Percentiles rank a stretch among this genome's conserved stretches.
Evolutionary conservation across 2,329 filamentous ascomycete species (phyloP).

Genomic region (Fusarium sp.): DNA sequence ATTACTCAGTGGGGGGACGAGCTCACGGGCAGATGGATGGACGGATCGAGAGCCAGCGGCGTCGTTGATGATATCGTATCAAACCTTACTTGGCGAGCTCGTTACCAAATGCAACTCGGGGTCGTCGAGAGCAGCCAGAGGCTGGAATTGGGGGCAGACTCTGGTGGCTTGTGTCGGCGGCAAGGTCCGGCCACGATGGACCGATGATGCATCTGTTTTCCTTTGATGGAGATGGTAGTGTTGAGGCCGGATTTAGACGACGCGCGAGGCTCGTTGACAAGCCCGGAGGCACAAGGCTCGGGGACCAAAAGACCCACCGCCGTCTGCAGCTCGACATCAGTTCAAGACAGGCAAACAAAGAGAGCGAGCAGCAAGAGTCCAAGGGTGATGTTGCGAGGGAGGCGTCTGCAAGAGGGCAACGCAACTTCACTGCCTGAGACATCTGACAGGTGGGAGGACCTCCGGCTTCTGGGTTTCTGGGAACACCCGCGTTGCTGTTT

Average conservation of each 20-base stretch:
- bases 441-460: constrained; percentile 9
- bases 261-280: constrained; percentile 8
- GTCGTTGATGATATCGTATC: constrained; percentile 27
- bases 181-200: constrained; percentile 40
- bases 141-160: constrained; percentile 21
- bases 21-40: constrained; percentile 20
- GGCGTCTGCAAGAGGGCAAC: background rate
- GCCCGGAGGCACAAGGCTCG: background rate
- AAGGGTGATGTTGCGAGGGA: background rate
- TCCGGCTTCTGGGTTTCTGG: constrained; percentile 13
- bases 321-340: constrained; percentile 6
- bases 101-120: constrained; percentile 33
- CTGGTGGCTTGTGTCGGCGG: constrained; percentile 39
- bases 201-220: constrained; percentile 26
- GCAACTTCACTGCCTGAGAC: constrained; percentile 8
- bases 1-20: constrained; percentile 11
- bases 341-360: background rate
- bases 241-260: constrained; percentile 6
- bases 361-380: background rate
- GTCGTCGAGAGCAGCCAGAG: constrained; percentile 22
- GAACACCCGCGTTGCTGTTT: constrained; percentile 9
- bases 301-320: background rate
- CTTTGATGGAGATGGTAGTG: constrained; percentile 2
- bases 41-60: constrained; percentile 23
- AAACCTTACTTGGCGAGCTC: constrained; percentile 33